These are phyloP conservation scores for Dactylonectria estremocensis DNA, from an alignment of 2,329 filamentous ascomycete species.

Conservation along the genomic window DNA sequence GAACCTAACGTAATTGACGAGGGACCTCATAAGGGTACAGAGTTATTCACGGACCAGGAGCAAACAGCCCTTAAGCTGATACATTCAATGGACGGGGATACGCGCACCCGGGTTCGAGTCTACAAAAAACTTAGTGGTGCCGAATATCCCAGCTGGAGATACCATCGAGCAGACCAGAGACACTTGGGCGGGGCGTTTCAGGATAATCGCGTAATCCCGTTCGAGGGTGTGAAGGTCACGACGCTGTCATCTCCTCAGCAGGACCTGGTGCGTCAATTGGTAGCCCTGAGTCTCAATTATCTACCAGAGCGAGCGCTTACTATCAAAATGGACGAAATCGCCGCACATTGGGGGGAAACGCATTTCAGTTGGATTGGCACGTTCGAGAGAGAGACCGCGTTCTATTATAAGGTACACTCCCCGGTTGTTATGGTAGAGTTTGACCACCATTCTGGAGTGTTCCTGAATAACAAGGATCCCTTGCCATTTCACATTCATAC, in stretches of 20 bases:
- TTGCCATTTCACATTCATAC: slow-evolving; percentile 86
- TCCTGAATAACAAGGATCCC: slow-evolving; percentile 79
- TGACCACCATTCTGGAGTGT: slow-evolving; percentile 61
- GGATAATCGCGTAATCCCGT: slow-evolving; percentile 82
- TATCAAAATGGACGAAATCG: slow-evolving; percentile 65
- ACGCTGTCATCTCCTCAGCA: slow-evolving; percentile 20
- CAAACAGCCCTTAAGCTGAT: slow-evolving; percentile 74
- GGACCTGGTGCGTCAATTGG: slow-evolving; percentile 9
- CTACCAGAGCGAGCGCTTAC: slow-evolving; percentile 23
- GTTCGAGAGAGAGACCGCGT: slow-evolving; percentile 75
- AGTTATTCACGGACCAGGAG: slow-evolving; percentile 77
- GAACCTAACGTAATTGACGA: slow-evolving; percentile 82
- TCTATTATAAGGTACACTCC: slow-evolving; percentile 83
- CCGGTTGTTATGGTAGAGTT: slow-evolving; percentile 80
- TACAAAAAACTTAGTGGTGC: slow-evolving; percentile 71
- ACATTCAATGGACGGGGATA: slow-evolving; percentile 63
- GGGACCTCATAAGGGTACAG: slow-evolving; percentile 72
- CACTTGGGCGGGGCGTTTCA: slow-evolving; percentile 83
- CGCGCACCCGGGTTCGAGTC: slow-evolving; percentile 22
- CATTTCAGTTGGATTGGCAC: slow-evolving; percentile 85
- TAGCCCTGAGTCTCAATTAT: slow-evolving; percentile 22
- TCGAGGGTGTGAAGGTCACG: slow-evolving; percentile 72
- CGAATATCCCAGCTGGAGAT: slow-evolving; percentile 75
- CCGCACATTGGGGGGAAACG: slow-evolving; percentile 73
- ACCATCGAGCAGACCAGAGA: slow-evolving; percentile 84